phyloP scores from a whole-genome alignment of 2,329 filamentous ascomycete genomes.

The Trichoderma gracile region DNA sequence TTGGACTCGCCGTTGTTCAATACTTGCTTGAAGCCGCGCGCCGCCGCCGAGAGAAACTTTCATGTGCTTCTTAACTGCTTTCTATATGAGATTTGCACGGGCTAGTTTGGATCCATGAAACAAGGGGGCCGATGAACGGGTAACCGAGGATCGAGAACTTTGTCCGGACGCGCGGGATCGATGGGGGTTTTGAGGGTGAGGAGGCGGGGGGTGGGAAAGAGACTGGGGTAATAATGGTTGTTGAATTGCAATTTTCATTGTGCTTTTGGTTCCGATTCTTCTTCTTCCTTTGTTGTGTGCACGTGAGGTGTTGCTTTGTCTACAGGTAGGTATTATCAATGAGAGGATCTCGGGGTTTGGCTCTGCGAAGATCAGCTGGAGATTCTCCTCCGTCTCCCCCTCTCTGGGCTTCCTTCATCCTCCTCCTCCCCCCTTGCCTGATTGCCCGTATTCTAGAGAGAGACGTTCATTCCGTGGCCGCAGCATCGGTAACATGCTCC shows the following conservation, averaged over 20 bases:
- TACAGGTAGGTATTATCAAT: background rate
- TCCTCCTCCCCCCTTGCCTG: background rate
- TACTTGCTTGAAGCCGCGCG: background rate
- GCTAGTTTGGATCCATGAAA: background rate
- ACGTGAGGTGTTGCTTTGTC: constrained; percentile 18
- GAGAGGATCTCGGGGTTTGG: background rate
- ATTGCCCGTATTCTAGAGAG: too few relatives aligned
- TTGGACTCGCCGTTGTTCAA: background rate
- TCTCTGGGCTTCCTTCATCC: background rate
- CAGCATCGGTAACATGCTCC: background rate
- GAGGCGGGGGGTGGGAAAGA: background rate
- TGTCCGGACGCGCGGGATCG: background rate
- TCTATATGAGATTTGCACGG: too few relatives aligned
- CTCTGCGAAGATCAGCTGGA: constrained; percentile 7
- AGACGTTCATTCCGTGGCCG: background rate
- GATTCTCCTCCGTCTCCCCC: background rate
- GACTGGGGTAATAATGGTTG: constrained; percentile 1
- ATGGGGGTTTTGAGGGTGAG: background rate
- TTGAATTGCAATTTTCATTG: background rate
- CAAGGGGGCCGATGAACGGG: background rate
- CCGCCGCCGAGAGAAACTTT: background rate
- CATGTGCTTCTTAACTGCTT: background rate
- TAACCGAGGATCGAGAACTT: constrained; percentile 3
- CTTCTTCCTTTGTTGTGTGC: background rate
- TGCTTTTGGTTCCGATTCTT: background rate